These are phyloP conservation scores for Juglanconis sp. DNA, from an alignment of 2,329 filamentous ascomycete genomes.

Conservation along the genomic window DNA sequence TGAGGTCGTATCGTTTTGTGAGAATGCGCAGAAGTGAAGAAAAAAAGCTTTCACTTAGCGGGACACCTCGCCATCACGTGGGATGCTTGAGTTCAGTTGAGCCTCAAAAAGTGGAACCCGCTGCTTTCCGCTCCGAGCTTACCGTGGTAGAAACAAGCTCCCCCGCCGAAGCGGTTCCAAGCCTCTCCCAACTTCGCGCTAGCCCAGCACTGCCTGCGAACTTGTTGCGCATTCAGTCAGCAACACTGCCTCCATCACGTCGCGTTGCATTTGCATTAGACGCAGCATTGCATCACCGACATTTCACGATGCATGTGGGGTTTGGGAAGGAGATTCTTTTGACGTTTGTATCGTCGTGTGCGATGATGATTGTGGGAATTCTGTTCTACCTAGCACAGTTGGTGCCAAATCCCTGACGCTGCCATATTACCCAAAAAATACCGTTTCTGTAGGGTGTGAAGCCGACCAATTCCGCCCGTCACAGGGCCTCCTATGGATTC, in stretches of 20 bases:
- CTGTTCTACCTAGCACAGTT: constrained; percentile 10
- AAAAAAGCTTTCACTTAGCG: constrained; percentile 10
- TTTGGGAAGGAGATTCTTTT: neutral
- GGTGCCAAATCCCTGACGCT: neutral
- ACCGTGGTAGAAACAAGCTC: neutral
- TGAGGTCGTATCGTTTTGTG: neutral
- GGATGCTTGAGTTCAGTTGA: constrained; percentile 5
- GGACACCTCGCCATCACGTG: constrained; percentile 12
- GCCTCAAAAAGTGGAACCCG: constrained; percentile 15
- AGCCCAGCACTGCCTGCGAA: neutral
- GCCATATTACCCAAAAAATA: constrained; percentile 14
- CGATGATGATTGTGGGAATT: constrained; percentile 4
- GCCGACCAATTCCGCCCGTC: neutral
- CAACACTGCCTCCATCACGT: neutral
- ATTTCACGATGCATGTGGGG: neutral
- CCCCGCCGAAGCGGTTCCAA: neutral
- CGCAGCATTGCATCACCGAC: neutral
- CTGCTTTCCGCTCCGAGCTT: neutral
- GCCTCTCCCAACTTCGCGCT: neutral
- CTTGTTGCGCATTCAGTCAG: neutral
- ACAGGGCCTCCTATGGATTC: neutral
- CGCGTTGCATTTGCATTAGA: neutral
- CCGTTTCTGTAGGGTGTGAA: neutral
- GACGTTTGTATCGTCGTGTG: constrained; percentile 7
- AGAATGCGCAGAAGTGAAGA: neutral